These are phyloP conservation scores for Petunia hybrid DNA, from an alignment of 305 asterid species.

Conservation along the genomic window DNA sequence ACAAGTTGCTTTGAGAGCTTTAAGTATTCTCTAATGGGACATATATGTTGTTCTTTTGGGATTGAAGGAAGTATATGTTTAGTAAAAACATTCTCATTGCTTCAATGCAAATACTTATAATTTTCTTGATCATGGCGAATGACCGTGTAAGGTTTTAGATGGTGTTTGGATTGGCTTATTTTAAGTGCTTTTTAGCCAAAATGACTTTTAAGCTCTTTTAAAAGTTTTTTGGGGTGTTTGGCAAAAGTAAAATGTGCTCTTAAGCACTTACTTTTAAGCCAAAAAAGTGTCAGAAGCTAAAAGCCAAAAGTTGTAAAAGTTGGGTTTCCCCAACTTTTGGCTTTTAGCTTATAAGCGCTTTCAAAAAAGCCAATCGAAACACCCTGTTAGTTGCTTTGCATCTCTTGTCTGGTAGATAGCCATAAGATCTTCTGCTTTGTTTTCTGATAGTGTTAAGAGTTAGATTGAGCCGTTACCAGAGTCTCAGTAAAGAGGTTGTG, in stretches of 20 bases:
- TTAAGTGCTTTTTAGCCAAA: too few relatives aligned
- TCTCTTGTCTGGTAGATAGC: conserved; percentile 15
- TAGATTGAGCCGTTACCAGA: conserved; percentile 5
- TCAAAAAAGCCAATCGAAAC: too few relatives aligned
- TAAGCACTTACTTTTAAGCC: too few relatives aligned
- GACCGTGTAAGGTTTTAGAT: too few relatives aligned
- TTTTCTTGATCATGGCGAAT: neutral
- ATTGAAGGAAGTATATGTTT: neutral
- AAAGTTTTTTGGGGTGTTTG: too few relatives aligned
- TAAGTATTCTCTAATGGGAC: neutral
- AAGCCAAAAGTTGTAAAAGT: too few relatives aligned
- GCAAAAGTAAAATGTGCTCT: too few relatives aligned
- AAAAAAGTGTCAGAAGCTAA: too few relatives aligned
- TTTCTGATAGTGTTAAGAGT: conserved; percentile 5
- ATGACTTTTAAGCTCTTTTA: too few relatives aligned
- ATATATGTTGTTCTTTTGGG: neutral
- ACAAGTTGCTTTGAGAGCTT: conserved; percentile 21
- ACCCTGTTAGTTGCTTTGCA: neutral
- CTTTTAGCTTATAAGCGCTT: too few relatives aligned
- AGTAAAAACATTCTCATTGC: conserved; percentile 11
- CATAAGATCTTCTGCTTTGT: neutral
- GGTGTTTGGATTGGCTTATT: too few relatives aligned
- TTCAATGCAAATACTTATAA: neutral
- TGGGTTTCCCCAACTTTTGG: too few relatives aligned
- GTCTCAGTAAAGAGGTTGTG: neutral